Evolutionary conservation across 257 asterid species (phyloP).

Genomic region (Solanum piurae): DNA sequence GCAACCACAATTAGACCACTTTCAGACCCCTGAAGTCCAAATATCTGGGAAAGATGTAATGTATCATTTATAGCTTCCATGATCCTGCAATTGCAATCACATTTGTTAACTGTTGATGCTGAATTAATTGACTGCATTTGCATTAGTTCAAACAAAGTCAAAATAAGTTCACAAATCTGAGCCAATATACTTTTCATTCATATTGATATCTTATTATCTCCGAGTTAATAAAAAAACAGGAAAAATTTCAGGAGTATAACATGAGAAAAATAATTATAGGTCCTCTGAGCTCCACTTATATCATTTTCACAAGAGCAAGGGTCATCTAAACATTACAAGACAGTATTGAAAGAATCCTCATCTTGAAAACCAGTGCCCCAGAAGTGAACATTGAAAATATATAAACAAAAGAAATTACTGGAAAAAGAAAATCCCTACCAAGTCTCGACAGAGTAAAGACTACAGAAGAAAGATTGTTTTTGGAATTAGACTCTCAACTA

Average conservation of each 20-base stretch:
- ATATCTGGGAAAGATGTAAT: slow-evolving; percentile 52
- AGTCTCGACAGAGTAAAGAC: background rate
- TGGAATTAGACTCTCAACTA: background rate
- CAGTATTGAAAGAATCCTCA: background rate
- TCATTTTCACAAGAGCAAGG: background rate
- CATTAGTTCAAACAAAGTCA: background rate
- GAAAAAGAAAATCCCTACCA: background rate
- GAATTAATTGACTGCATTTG: background rate
- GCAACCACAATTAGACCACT: slow-evolving; percentile 67
- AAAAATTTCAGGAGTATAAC: background rate
- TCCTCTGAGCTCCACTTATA: background rate
- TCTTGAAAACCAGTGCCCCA: background rate
- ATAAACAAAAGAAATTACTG: background rate
- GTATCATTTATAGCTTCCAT: slow-evolving; percentile 68
- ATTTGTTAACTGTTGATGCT: slow-evolving; percentile 4
- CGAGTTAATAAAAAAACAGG: background rate
- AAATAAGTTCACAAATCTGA: background rate
- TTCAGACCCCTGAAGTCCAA: slow-evolving; percentile 60
- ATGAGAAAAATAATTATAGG: background rate
- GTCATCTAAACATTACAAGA: background rate
- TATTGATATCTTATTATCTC: background rate
- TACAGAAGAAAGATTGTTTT: background rate
- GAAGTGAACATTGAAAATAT: background rate
- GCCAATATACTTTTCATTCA: background rate
- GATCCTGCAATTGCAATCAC: slow-evolving; percentile 53